phyloP scores from a whole-genome alignment of 345 rosid species.

The Tarenaya hassleriana region DNA sequence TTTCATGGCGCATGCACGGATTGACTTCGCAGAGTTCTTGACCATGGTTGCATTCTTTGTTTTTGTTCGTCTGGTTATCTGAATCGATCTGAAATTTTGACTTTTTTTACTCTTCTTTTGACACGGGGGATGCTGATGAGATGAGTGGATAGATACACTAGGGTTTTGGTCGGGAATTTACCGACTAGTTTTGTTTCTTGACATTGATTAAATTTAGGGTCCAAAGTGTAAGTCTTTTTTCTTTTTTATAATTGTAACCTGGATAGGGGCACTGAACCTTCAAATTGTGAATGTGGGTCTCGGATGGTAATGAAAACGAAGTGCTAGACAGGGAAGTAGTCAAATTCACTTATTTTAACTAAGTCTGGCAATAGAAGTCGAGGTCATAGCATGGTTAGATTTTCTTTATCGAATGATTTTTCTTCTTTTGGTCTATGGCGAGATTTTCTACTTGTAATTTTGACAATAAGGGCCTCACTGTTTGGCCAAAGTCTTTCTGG shows the following conservation, averaged over 20 bases:
- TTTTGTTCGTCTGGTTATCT: background rate
- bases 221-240: background rate
- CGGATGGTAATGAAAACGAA: background rate
- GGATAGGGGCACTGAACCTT: background rate
- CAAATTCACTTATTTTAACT: background rate
- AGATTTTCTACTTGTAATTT: background rate
- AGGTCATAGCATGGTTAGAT: background rate
- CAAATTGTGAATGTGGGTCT: background rate
- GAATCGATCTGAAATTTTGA: conserved; percentile 18
- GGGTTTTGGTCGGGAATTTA: conserved; percentile 8
- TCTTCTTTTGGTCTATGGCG: background rate
- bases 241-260: background rate
- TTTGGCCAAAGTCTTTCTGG: background rate
- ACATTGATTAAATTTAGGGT: background rate
- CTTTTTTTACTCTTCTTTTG: background rate
- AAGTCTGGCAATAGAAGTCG: conserved; percentile 4
- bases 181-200: conserved; percentile 6
- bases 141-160: conserved; percentile 3
- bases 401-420: background rate
- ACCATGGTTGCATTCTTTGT: conserved; percentile 1
- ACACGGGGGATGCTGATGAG: background rate
- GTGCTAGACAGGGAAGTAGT: background rate
- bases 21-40: conserved; percentile 1
- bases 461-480: background rate
- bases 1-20: conserved; percentile 19